A percentile compares a stretch with the other conserved stretches of the same genome.
Evolutionary conservation across 129 eudicot species (phyloP).

Genomic region (Solidago caesia): DNA sequence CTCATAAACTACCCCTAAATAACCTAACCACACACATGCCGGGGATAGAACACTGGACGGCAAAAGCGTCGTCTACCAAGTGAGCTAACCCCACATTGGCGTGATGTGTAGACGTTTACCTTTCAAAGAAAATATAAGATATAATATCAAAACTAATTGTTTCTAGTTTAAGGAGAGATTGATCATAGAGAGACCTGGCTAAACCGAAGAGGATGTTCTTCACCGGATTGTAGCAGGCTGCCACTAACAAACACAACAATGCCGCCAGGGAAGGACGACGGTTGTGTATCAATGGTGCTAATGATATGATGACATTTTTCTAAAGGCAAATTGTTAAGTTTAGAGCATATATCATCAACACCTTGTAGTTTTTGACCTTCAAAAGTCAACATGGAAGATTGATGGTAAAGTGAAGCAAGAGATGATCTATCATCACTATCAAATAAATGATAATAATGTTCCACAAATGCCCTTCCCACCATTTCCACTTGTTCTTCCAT

Average conservation of each 20-base stretch:
- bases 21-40: too few relatives aligned
- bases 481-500: slow-evolving; percentile 73
- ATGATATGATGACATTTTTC: slow-evolving; percentile 70
- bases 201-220: slow-evolving; percentile 70
- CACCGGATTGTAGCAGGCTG: slow-evolving; percentile 62
- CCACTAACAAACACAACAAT: slow-evolving; percentile 84
- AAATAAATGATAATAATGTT: slow-evolving; percentile 73
- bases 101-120: too few relatives aligned
- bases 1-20: too few relatives aligned
- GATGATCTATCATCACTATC: slow-evolving; percentile 62
- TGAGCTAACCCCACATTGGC: too few relatives aligned
- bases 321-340: slow-evolving; percentile 59
- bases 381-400: slow-evolving; percentile 67
- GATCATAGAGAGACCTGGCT: slow-evolving; percentile 55
- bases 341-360: slow-evolving; percentile 45
- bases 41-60: too few relatives aligned
- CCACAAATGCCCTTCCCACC: slow-evolving; percentile 89
- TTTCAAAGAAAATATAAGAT: too few relatives aligned
- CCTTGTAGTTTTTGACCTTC: slow-evolving; percentile 76
- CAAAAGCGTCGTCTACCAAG: too few relatives aligned
- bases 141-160: too few relatives aligned
- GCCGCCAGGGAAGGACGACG: slow-evolving; percentile 63
- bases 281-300: slow-evolving; percentile 81
- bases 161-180: not conserved
- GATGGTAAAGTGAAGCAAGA: slow-evolving; percentile 63